Evolutionary conservation across 148 eudicot species (phyloP), one percentile per base, ranked within the genome.

Genomic region (Diospyros lotus): DNA sequence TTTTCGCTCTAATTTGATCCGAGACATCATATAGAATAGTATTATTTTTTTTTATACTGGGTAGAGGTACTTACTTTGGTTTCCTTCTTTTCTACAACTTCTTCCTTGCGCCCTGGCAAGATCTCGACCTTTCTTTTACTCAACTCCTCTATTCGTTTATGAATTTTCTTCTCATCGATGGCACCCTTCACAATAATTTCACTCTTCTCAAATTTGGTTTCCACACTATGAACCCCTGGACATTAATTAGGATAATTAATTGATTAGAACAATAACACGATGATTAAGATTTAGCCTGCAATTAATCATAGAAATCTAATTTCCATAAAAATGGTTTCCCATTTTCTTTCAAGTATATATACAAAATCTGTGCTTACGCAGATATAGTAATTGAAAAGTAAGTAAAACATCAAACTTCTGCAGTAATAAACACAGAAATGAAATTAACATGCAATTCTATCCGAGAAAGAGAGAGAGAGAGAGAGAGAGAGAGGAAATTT

Each of bases 111-210:
- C 14, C 43, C 43, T 61, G 69, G 76, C 66, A 75, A 40, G 7
- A 76, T 71, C 73, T 88, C 87, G 1, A 85, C 87, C 64, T 84
- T 86, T 75, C 68, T 81, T 82, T 80, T 84, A 78, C 86, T 84
- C 73, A 86, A 41, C 59, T 69, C 84, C 74, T 80, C 86, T 43
- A 88, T 77, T 74, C 75, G 80, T 75, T 84, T 76, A 15, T 82
- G 89, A 28, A 88, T 86, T 65, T 86, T 82, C 81, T 88, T 88
- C 46, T 88, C 78, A 74, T 86, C 91, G 54, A 88, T 75, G 15
- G 44, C 69, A 56, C 91, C 91, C 18, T 82, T 64, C 63, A 88
- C 89, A 58, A 76, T 88, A 39, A 86, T 79, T 79, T 88, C 86
- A 45, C 83, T 80, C 77, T 88, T 88, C 51, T 77, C 89, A 58